These are phyloP conservation scores for Macadamia tetraphylla DNA, from an alignment of 164 flowering plant species.

Conservation along the genomic window DNA sequence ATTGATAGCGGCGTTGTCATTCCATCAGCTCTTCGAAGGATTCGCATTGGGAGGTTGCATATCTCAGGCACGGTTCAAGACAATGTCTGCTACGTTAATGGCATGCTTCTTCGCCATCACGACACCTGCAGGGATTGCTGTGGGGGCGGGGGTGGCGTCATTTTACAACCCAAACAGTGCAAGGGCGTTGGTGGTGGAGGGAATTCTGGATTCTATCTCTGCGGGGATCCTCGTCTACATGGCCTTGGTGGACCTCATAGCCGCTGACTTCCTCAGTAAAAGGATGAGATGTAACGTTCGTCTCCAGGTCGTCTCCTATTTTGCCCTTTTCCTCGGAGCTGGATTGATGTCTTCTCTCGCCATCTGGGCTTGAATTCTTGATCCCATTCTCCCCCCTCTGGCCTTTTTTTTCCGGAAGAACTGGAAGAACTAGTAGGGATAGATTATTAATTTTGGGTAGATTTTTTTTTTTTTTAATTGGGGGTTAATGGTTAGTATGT, in stretches of 20 bases:
- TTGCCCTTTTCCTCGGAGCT: conserved; percentile 77
- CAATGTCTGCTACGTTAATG: conserved; percentile 53
- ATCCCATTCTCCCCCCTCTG: background rate
- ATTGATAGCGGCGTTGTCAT: conserved; percentile 75
- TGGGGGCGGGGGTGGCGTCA: conserved; percentile 64
- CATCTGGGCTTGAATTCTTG: conserved; percentile 56
- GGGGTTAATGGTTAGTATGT: no score
- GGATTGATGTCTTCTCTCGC: conserved; percentile 76
- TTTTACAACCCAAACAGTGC: conserved; percentile 66
- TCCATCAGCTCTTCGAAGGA: conserved; percentile 97
- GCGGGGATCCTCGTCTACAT: conserved; percentile 89
- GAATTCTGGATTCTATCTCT: conserved; percentile 66
- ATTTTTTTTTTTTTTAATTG: no score
- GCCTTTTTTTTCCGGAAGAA: no score
- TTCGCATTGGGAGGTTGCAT: conserved; percentile 97
- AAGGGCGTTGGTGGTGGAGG: conserved; percentile 65
- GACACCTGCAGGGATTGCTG: conserved; percentile 62
- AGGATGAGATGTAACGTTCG: conserved; percentile 81
- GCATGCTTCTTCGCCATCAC: conserved; percentile 86
- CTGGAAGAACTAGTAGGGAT: no score
- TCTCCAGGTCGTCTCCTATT: conserved; percentile 69
- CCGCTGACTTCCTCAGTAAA: conserved; percentile 89
- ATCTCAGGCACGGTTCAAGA: conserved; percentile 69
- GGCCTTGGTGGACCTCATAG: conserved; percentile 92
- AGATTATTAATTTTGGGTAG: no score